phyloP scores from a whole-genome alignment of 2,329 filamentous ascomycete species.

The Dothiorella sarmentorum region DNA sequence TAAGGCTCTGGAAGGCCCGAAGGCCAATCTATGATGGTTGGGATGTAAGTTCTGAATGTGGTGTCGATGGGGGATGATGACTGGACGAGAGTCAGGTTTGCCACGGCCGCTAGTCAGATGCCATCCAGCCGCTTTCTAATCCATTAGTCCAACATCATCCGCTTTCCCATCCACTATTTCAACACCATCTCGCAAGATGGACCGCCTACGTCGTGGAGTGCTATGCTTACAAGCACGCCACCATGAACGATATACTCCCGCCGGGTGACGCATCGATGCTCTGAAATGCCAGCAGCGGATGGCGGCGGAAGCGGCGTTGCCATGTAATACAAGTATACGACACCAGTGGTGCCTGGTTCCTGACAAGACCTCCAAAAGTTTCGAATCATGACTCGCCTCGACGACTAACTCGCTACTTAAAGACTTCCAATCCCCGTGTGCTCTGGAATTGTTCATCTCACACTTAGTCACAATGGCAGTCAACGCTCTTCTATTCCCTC shows the following conservation, averaged over 20 bases:
- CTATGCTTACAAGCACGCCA: neutral
- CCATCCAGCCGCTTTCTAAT: too few relatives aligned
- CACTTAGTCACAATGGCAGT: neutral
- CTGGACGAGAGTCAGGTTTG: constrained; percentile 9
- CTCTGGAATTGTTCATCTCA: neutral
- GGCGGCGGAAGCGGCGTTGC: neutral
- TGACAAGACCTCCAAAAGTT: neutral
- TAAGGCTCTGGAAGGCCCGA: constrained; percentile 21
- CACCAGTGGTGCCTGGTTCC: neutral
- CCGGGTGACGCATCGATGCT: neutral
- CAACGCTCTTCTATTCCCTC: constrained; percentile 6
- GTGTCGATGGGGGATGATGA: neutral
- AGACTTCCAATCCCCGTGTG: neutral
- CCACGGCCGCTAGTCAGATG: neutral
- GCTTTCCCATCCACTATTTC: too few relatives aligned
- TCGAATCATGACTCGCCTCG: neutral
- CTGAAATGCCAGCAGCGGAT: constrained; percentile 2
- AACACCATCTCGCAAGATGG: neutral
- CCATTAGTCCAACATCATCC: too few relatives aligned
- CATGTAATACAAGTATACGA: neutral
- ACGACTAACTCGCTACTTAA: neutral
- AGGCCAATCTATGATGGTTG: neutral
- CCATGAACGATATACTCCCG: neutral
- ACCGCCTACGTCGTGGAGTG: too few relatives aligned
- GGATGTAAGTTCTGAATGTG: neutral